A percentile compares a stretch with the other conserved stretches of the same genome.
Conservation (phyloP, 768 basidiomycete species). For the Kwoniella newhampshirensis region DNA sequence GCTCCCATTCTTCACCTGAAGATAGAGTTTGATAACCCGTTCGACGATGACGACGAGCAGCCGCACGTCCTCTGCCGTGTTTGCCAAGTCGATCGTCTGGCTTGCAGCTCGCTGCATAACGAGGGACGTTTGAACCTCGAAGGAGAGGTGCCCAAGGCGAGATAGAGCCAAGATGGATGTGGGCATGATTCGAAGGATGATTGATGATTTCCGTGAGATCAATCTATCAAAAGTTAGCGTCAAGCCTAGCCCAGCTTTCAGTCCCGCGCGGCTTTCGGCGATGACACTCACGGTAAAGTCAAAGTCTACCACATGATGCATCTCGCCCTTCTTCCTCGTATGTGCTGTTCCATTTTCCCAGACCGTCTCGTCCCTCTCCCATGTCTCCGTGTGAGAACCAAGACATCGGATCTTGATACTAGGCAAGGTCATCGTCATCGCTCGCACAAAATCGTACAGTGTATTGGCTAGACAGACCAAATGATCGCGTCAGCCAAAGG, state of each 20-base stretch:
- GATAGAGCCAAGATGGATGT: constrained; percentile 55
- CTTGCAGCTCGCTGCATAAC: constrained; percentile 23
- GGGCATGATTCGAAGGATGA: constrained; percentile 34
- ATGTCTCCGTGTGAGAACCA: constrained; percentile 61
- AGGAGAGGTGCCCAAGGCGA: constrained; percentile 8
- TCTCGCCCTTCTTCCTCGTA: constrained; percentile 26
- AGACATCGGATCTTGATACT: constrained; percentile 24
- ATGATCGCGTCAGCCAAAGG: too few species aligned
- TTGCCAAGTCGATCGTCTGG: constrained; percentile 1
- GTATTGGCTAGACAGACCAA: constrained; percentile 66
- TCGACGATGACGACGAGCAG: constrained; percentile 5
- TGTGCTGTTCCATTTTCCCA: constrained; percentile 55
- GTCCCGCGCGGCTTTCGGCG: too few species aligned
- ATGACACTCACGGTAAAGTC: constrained; percentile 45
- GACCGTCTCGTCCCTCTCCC: constrained; percentile 66
- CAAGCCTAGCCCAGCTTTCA: background rate
- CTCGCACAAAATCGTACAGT: constrained; percentile 70
- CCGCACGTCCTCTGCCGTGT: background rate
- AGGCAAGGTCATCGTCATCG: constrained; percentile 55
- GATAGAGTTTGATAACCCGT: constrained; percentile 6
- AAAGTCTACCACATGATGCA: constrained; percentile 35
- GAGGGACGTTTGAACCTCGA: constrained; percentile 19
- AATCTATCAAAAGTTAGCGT: constrained; percentile 55
- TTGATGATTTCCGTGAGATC: constrained; percentile 26
- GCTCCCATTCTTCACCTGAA: background rate